Base-by-base conservation (phyloP, 2,329 filamentous ascomycete species). In the Xylariaceae sp. region DNA sequence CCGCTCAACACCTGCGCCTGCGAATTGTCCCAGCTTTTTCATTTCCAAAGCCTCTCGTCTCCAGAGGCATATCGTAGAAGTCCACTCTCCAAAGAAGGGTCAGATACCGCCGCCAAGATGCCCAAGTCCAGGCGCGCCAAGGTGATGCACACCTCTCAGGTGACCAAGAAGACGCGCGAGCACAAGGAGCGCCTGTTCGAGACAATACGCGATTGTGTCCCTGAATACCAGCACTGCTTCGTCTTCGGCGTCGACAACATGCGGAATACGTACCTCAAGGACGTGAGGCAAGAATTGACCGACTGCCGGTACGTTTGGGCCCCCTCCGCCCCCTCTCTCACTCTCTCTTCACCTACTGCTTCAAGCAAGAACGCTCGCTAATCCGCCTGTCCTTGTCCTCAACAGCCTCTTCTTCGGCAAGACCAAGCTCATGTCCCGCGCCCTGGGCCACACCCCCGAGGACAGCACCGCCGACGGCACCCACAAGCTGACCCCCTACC, bases 361-460 rank as follows among this genome's bases (percentile, higher is more conserved):
- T 26, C 22, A 26, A 26, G 22, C 22, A 6, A 6, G 11, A 26
- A 6, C 22, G 38, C 22, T 41, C 38, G 31, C 49, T 58, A 47
- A 60, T 8, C n/a, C 11, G 3, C 26, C 6, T n/a, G n/a, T n/a
- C n/a, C 26, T n/a, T 15, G 28, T 19, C 28, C 26, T 18, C 9
- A 9, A 36, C 57, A 93, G 90, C 56, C 74, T 98, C 64, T 97
- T 97, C 81, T 97, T 96, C 69, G 93, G 91, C 71, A 98, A 97
- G 74, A 97, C 91, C 45, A 97, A 97, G 72, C 90, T 98, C 66
- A 97, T 97, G 89, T 83, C 87, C 57, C 91, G 93, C 69, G 90
- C 93, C 43, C 85, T 98, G 19, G 93, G 93, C 61, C 78, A 79
- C 51, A 83, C 75, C 40, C 76, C 82, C 53, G 85, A 87, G 60